phyloP scores from a whole-genome alignment of 495 filamentous ascomycete genomes.

The Penicillium argentinense region DNA sequence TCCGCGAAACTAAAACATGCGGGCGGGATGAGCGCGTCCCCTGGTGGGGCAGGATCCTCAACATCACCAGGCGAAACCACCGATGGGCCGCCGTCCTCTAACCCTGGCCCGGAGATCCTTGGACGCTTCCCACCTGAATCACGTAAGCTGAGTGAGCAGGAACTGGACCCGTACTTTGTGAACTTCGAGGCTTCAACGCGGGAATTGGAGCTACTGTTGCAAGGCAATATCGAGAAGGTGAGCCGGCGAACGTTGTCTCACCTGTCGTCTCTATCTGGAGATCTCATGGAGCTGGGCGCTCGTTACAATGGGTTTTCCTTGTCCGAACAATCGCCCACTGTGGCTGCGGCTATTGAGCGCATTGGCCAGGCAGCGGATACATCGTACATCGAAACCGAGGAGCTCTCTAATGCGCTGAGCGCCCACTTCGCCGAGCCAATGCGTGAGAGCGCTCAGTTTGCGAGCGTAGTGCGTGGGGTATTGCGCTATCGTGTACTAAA shows the following conservation, averaged over 20 bases:
- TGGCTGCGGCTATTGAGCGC: conserved; percentile 92
- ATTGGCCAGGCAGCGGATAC: conserved; percentile 93
- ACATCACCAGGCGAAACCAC: conserved; percentile 53
- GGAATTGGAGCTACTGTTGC: conserved; percentile 81
- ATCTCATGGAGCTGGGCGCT: conserved; percentile 88
- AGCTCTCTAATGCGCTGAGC: conserved; percentile 77
- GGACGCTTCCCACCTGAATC: conserved; percentile 81
- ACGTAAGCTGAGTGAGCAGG: conserved; percentile 75
- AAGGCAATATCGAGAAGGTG: conserved; percentile 92
- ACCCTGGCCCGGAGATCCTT: conserved; percentile 64
- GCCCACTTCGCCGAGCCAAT: conserved; percentile 95
- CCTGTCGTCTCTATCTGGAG: conserved; percentile 74
- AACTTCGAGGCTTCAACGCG: conserved; percentile 85
- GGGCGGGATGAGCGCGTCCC: conserved; percentile 17
- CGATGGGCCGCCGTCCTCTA: conserved; percentile 45
- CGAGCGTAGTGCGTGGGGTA: conserved; percentile 86
- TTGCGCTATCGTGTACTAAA: conserved; percentile 87
- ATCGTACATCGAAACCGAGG: conserved; percentile 93
- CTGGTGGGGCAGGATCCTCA: conserved; percentile 46
- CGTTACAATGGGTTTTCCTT: conserved; percentile 96
- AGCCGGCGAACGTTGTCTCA: conserved; percentile 88
- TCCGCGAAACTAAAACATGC: conserved; percentile 79
- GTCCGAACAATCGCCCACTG: conserved; percentile 80
- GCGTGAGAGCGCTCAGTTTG: conserved; percentile 95
- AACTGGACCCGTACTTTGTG: conserved; percentile 93